phyloP scores from a whole-genome alignment of 2,329 filamentous ascomycete species.

The Colletotrichum lini region DNA sequence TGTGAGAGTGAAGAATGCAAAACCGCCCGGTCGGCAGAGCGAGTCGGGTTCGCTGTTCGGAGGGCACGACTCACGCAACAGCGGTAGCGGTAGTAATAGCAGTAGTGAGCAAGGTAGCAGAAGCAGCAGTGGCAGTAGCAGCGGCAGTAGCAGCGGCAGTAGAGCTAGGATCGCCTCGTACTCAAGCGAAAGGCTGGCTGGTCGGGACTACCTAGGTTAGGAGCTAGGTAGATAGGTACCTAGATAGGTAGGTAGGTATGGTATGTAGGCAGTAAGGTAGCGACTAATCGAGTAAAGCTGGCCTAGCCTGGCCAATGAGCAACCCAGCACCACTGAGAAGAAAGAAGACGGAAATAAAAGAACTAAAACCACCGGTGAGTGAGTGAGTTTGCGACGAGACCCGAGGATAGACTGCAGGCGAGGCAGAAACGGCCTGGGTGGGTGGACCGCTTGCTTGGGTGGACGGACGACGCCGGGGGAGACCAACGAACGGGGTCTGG shows the following conservation, averaged over 20 bases:
- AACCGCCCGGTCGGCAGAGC: slow-evolving; percentile 14
- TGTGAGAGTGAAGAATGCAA: slow-evolving; percentile 13
- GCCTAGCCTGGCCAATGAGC: not conserved
- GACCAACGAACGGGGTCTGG: slow-evolving; percentile 1
- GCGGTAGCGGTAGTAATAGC: slow-evolving; percentile 12
- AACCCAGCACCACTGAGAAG: not conserved
- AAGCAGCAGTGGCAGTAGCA: slow-evolving; percentile 18
- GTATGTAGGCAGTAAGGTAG: too few species aligned
- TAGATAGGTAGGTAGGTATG: too few species aligned
- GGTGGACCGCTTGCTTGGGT: slow-evolving; percentile 21
- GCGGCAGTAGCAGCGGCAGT: slow-evolving; percentile 19
- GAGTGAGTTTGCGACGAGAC: not conserved
- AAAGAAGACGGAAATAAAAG: too few species aligned
- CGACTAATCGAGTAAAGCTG: not conserved
- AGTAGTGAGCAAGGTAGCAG: not conserved
- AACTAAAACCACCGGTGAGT: not conserved
- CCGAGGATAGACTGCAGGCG: not conserved
- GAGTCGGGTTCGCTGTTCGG: slow-evolving; percentile 13
- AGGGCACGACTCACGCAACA: slow-evolving; percentile 29
- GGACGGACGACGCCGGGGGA: slow-evolving; percentile 10
- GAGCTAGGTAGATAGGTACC: too few species aligned
- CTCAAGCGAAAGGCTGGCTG: not conserved
- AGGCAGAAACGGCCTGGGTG: slow-evolving; percentile 24
- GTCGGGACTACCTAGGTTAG: too few species aligned
- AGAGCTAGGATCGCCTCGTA: slow-evolving; percentile 2